phyloP scores from a whole-genome alignment of 768 basidiomycete species.

The Mycena albidolilacea region DNA sequence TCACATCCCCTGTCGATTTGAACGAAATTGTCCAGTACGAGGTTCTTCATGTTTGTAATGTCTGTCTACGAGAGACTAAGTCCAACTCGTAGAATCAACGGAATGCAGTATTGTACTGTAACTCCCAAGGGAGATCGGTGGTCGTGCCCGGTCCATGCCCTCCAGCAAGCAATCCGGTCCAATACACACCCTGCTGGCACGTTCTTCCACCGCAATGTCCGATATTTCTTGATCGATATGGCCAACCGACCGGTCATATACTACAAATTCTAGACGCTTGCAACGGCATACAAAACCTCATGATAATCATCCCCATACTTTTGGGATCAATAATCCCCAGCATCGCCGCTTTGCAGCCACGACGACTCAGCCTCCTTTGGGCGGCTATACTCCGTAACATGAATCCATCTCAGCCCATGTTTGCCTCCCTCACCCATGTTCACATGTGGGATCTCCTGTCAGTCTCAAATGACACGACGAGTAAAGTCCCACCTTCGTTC shows the following conservation, averaged over 20 bases:
- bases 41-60: too few relatives aligned
- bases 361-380: too few relatives aligned
- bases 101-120: not conserved
- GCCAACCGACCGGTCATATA: too few relatives aligned
- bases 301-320: not conserved
- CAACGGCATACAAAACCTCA: not conserved
- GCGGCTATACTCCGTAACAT: not conserved
- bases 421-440: not conserved
- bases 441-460: not conserved
- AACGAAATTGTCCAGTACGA: too few relatives aligned
- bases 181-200: not conserved
- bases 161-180: not conserved
- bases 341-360: not conserved
- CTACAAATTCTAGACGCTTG: not conserved
- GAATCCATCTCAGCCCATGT: not conserved
- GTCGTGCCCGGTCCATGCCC: not conserved
- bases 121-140: not conserved
- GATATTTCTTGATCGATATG: not conserved
- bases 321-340: not conserved
- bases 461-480: too few relatives aligned
- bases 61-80: too few relatives aligned
- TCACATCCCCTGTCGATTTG: too few relatives aligned
- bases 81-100: not conserved
- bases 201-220: not conserved
- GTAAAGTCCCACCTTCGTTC: not conserved